Evolutionary conservation across 192 early-diverging fungal genomes (phyloP).

Genomic region (Podila verticillata): DNA sequence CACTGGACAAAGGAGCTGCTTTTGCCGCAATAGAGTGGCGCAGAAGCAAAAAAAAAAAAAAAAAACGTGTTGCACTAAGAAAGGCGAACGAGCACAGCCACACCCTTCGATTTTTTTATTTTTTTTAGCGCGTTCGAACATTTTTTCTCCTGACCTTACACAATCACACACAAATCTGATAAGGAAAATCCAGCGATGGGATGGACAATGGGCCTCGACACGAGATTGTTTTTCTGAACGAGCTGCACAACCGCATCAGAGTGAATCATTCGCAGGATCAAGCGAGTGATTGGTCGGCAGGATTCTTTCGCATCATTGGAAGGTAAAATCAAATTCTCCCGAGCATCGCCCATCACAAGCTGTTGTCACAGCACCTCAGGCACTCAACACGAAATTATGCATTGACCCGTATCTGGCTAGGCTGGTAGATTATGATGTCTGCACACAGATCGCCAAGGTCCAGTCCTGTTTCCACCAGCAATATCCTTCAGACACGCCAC

Average conservation of each 20-base stretch:
- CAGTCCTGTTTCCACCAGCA: neutral
- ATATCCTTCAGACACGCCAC: neutral
- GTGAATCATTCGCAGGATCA: neutral
- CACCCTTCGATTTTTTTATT: too few relatives aligned
- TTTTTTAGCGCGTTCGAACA: too few relatives aligned
- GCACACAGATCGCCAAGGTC: neutral
- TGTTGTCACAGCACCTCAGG: neutral
- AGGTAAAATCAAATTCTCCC: neutral
- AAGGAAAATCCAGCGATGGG: neutral
- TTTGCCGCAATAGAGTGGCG: too few relatives aligned
- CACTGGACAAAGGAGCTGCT: too few relatives aligned
- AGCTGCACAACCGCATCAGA: neutral
- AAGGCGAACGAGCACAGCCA: too few relatives aligned
- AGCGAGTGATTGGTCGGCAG: neutral
- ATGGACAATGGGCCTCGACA: slow-evolving; percentile 3
- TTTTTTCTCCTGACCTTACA: neutral
- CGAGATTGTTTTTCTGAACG: slow-evolving; percentile 1
- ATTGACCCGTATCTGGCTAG: neutral
- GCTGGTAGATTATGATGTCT: neutral
- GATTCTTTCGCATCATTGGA: slow-evolving; percentile 1
- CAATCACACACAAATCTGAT: neutral
- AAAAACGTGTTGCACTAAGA: too few relatives aligned
- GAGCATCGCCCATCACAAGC: neutral
- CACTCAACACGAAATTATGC: neutral
- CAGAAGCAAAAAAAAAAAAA: too few relatives aligned